Percentiles rank a stretch among this genome's conserved stretches.
Conservation (phyloP, 106 monocot genomes). For the Narthecium ossifragum region DNA sequence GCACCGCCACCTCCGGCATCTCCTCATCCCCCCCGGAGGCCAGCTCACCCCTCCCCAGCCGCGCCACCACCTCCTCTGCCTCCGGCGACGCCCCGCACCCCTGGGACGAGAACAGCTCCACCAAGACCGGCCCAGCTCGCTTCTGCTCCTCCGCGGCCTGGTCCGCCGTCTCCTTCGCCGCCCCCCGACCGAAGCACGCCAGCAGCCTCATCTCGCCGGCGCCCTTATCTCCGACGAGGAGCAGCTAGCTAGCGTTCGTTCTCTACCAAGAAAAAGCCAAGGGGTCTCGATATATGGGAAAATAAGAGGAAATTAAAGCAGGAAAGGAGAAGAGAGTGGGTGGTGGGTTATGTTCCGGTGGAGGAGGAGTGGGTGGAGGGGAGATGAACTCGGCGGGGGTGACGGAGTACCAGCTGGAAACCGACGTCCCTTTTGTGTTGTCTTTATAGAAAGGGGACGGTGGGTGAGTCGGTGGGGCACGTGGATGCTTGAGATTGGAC, state of each 20-base stretch:
- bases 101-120: slow-evolving; percentile 95
- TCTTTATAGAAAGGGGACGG: no score
- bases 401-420: slow-evolving; percentile 8
- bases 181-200: slow-evolving; percentile 64
- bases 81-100: slow-evolving; percentile 83
- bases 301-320: no score
- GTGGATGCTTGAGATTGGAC: no score
- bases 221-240: no score
- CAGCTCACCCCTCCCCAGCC: slow-evolving; percentile 48
- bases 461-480: no score
- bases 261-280: no score
- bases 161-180: slow-evolving; percentile 28
- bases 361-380: slow-evolving; percentile 14
- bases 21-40: no score
- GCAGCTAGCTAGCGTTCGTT: no score
- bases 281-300: not conserved
- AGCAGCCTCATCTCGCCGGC: slow-evolving; percentile 72
- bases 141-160: slow-evolving; percentile 36
- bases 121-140: slow-evolving; percentile 42
- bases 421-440: no score
- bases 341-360: slow-evolving; percentile 5
- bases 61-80: slow-evolving; percentile 56
- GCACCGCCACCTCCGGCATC: slow-evolving; percentile 30
- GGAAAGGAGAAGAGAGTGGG: not conserved
- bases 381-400: slow-evolving; percentile 24